Base-by-base conservation (phyloP, 495 filamentous ascomycete species). In the Amorphotheca resinae region DNA sequence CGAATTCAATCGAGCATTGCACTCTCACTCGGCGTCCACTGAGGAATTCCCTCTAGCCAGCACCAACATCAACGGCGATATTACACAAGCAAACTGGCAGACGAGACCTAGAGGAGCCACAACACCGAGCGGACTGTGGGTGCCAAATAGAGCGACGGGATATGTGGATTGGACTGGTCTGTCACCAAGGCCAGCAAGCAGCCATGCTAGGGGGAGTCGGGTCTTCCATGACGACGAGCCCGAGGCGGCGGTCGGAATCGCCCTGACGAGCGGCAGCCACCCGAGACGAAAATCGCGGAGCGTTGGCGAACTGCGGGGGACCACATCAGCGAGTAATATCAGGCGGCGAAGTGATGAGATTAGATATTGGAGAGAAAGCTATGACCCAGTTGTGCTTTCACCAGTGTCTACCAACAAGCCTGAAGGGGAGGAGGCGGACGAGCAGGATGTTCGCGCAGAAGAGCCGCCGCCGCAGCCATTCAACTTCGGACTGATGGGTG, bases 291-390 rank as follows among this genome's bases (percentile, higher is more conserved):
- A 70, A 38, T 76, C 72, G 6, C 59, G 69, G 31, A 74, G 70
- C 50, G 53, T 74, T 20, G 68, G 66, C 16, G 67, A 69, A n/a
- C 56, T 73, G n/a, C 57, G 64, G 34, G 62, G 65, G 33, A 50
- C 52, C 1, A 53, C 49, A 5, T 25, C 26, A 3, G 57, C 50
- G 9, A 44, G 44, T 1, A 55, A 42, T 9, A 49, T 55, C 9
- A 64, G 72, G 26, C 63, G 71, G 30, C 62, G 70, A 12, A 74
- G 70, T 46, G 72, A 74, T 32, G 72, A 76, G 53, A 73, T 74
- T 18, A 68, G 69, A 16, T 73, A 69, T 47, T 74, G 71, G 71
- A 62, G 71, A 32, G 66, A 70, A 52, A 72, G 69, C 17, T 71
- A 68, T 45, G 63, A 66, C 22, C 60, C 60, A 7, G 60, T 59